phyloP scores from a whole-genome alignment of 169 alveolate genomes.

The Fabrea salina region DNA sequence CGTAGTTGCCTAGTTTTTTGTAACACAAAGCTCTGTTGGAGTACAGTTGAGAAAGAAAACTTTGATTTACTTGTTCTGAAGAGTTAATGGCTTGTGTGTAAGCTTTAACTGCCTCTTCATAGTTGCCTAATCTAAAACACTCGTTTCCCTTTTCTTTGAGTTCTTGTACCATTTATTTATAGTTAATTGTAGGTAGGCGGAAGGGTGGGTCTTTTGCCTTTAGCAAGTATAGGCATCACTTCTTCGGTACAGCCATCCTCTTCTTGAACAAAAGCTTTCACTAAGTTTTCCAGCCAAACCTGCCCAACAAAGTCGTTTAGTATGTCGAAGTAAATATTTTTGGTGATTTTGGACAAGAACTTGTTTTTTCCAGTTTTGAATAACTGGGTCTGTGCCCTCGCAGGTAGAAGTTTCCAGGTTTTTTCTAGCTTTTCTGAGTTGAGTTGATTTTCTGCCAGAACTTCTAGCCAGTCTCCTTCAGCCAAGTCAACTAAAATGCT shows the following conservation, averaged over 20 bases:
- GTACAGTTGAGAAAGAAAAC: background rate
- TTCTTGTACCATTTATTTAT: no score
- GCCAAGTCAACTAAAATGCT: background rate
- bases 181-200: no score
- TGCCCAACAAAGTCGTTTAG: conserved; percentile 16
- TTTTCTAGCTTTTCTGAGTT: background rate
- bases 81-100: conserved; percentile 26
- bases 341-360: background rate
- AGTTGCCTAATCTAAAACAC: conserved; percentile 5
- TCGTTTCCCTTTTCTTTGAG: conserved; percentile 36
- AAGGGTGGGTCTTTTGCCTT: no score
- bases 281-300: background rate
- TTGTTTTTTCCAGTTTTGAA: background rate
- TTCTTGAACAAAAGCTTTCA: background rate
- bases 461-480: conserved; percentile 31
- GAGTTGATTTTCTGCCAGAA: conserved; percentile 1
- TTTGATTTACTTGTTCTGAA: background rate
- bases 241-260: background rate
- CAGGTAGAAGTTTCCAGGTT: conserved; percentile 14
- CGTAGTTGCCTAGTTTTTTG: conserved; percentile 17
- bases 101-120: conserved; percentile 24
- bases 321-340: conserved; percentile 11
- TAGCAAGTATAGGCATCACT: no score
- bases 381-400: background rate
- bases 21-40: conserved; percentile 46